Evolutionary conservation across 768 basidiomycete species (phyloP).

Genomic region (Cantharellus anzutake): DNA sequence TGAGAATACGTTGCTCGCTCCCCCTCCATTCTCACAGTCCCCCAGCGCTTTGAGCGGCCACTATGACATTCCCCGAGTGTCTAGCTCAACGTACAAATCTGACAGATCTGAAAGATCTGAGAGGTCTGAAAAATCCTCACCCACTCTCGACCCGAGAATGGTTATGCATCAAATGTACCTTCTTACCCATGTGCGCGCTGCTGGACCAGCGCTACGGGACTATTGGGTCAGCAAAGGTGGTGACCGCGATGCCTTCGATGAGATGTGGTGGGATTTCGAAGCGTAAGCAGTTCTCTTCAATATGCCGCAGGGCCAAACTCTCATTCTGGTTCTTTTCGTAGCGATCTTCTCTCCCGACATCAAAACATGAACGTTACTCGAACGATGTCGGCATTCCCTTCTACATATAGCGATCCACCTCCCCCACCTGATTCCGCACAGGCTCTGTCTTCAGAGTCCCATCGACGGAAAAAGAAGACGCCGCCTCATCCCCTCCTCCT

Average conservation of each 20-base stretch:
- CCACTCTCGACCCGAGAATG: neutral
- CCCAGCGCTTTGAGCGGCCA: too few species aligned
- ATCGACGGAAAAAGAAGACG: neutral
- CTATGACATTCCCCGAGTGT: too few species aligned
- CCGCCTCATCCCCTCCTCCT: neutral
- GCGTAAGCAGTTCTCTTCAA: neutral
- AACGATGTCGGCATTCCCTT: neutral
- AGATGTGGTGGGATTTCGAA: neutral
- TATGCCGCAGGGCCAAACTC: neutral
- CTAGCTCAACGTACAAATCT: too few species aligned
- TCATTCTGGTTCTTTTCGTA: neutral
- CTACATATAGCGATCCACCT: neutral
- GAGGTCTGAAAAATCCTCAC: neutral
- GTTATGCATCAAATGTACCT: neutral
- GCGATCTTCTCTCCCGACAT: neutral
- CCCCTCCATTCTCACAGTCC: too few species aligned
- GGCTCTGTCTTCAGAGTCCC: too few species aligned
- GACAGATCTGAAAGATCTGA: too few species aligned
- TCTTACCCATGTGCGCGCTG: neutral
- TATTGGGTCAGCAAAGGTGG: neutral
- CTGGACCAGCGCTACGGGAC: neutral
- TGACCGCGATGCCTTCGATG: neutral
- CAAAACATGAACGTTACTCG: neutral
- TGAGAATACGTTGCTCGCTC: too few species aligned
- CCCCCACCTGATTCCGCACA: neutral